These are phyloP conservation scores for Saccharomycopsis fermentans DNA, from an alignment of 805 yeast species.

Conservation along the genomic window DNA sequence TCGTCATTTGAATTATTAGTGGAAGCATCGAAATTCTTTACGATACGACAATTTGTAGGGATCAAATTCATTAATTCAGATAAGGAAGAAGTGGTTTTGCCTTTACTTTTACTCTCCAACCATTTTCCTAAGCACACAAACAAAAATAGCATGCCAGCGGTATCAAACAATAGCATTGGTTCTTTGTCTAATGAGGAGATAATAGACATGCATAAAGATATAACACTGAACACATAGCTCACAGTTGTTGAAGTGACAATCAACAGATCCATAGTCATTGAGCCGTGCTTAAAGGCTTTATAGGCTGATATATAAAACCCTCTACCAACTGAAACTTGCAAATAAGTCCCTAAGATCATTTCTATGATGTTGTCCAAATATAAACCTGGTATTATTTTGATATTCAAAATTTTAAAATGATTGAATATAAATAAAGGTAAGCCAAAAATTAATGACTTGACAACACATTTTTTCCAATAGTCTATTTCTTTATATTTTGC, in stretches of 20 bases:
- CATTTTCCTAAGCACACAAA: constrained; percentile 87
- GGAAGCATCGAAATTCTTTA: constrained; percentile 30
- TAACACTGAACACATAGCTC: constrained; percentile 64
- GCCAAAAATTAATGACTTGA: constrained; percentile 45
- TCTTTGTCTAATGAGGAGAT: constrained; percentile 28
- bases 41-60: constrained; percentile 64
- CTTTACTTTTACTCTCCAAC: constrained; percentile 86
- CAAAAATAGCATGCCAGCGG: constrained; percentile 71
- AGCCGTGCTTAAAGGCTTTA: constrained; percentile 55
- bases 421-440: constrained; percentile 44
- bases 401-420: constrained; percentile 30
- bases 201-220: constrained; percentile 45
- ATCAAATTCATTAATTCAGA: constrained; percentile 71
- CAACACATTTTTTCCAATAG: constrained; percentile 55
- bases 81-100: constrained; percentile 83
- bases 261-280: constrained; percentile 87
- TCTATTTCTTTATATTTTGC: constrained; percentile 61
- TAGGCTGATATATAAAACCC: constrained; percentile 57
- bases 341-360: constrained; percentile 43
- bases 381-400: constrained; percentile 46
- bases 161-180: constrained; percentile 71
- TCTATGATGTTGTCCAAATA: constrained; percentile 55
- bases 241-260: constrained; percentile 74
- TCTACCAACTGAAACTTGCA: constrained; percentile 59
- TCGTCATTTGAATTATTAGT: neutral